Conservation (phyloP, 805 yeast genomes). For the Yamadazyma endophytica region DNA sequence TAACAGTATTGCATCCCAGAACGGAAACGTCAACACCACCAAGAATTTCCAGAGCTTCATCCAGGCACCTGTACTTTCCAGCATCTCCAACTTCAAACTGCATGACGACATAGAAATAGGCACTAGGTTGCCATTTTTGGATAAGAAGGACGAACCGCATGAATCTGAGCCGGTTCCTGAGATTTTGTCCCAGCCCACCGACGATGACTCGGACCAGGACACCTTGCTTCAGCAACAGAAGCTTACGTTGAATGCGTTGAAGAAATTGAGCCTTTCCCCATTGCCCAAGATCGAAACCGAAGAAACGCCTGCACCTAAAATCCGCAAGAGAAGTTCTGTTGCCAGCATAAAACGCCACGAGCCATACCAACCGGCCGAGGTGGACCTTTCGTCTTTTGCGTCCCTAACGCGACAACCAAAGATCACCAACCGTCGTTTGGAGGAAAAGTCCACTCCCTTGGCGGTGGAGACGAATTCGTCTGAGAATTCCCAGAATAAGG, state of each 20-base stretch:
- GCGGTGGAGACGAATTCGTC: no score
- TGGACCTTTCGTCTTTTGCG: slow-evolving; percentile 40
- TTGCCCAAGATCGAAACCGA: slow-evolving; percentile 31
- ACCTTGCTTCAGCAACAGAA: slow-evolving; percentile 38
- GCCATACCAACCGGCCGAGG: slow-evolving; percentile 45
- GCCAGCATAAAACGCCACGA: slow-evolving; percentile 9
- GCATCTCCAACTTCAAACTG: slow-evolving; percentile 27
- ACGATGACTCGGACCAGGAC: slow-evolving; percentile 25
- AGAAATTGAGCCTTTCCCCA: slow-evolving; percentile 39
- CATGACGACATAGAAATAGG: slow-evolving; percentile 37
- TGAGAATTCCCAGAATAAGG: no score
- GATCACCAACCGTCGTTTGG: no score
- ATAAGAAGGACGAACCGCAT: slow-evolving; percentile 9
- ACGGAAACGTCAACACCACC: slow-evolving; percentile 20
- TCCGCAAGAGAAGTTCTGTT: no score
- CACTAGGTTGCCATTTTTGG: slow-evolving; percentile 35
- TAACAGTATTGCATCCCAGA: slow-evolving; percentile 16
- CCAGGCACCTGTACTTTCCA: slow-evolving; percentile 42
- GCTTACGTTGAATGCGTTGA: slow-evolving; percentile 39
- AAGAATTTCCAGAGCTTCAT: slow-evolving; percentile 42
- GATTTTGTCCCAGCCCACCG: not conserved
- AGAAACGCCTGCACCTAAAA: no score
- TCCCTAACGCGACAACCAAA: slow-evolving; percentile 43
- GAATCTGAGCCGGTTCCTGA: slow-evolving; percentile 3
- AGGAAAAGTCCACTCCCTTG: no score